A percentile compares a stretch with the other conserved stretches of the same genome.
Conservation (phyloP, 495 filamentous ascomycete species). For the Cenococcum geophilum region DNA sequence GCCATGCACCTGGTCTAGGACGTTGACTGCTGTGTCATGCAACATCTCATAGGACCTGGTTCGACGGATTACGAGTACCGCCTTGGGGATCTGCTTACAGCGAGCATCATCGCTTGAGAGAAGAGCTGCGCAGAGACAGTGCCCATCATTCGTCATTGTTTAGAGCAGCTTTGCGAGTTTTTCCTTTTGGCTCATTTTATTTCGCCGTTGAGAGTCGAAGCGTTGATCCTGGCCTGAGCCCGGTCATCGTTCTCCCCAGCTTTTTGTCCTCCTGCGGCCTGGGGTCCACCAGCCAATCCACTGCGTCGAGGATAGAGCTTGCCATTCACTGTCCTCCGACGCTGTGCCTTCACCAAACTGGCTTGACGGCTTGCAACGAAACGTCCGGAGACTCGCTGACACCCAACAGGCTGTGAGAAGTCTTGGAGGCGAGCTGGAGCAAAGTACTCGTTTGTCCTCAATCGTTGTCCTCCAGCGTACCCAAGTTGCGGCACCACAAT, state of each 20-base stretch:
- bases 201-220: constrained; percentile 8
- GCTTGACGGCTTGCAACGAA: constrained; percentile 19
- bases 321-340: constrained; percentile 25
- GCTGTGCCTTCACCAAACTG: constrained; percentile 19
- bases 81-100: constrained; percentile 28
- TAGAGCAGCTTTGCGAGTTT: not conserved
- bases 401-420: constrained; percentile 10
- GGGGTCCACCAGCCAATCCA: constrained; percentile 24
- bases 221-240: constrained; percentile 14
- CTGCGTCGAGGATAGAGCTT: constrained; percentile 15
- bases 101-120: constrained; percentile 10
- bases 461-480: not conserved
- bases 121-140: not conserved
- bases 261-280: constrained; percentile 21
- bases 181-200: not conserved
- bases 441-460: not conserved
- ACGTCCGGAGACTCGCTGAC: constrained; percentile 18
- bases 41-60: constrained; percentile 20
- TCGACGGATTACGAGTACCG: constrained; percentile 31
- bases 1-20: constrained; percentile 7
- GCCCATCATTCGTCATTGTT: not conserved
- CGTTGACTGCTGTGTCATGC: constrained; percentile 31
- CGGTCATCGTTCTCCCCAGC: constrained; percentile 17
- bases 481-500: not conserved
- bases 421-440: constrained; percentile 5